phyloP scores from a whole-genome alignment of 306 rosid genomes.

The Boehmeria nivea region DNA sequence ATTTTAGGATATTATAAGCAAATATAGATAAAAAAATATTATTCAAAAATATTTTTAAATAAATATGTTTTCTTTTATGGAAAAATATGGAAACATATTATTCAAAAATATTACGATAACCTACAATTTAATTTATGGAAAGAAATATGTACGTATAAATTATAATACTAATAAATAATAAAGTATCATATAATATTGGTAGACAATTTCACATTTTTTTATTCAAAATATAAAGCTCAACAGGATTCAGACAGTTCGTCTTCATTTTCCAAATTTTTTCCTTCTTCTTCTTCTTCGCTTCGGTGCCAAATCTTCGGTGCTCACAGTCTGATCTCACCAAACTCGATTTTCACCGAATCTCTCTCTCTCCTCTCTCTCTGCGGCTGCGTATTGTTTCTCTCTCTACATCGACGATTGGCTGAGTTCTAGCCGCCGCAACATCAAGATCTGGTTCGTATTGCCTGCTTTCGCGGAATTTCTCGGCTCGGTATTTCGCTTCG shows the following conservation, averaged over 20 bases:
- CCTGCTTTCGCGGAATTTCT: slow-evolving; percentile 9
- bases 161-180: not conserved
- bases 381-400: not conserved
- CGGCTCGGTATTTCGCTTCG: slow-evolving; percentile 7
- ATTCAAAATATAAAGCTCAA: not conserved
- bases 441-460: slow-evolving; percentile 11
- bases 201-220: not conserved
- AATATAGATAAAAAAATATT: too few relatives aligned
- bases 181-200: not conserved
- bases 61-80: too few relatives aligned
- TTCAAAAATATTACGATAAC: too few relatives aligned
- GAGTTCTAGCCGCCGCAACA: slow-evolving; percentile 1
- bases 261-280: not conserved
- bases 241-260: not conserved
- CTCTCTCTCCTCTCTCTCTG: not conserved
- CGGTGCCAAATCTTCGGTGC: slow-evolving; percentile 11
- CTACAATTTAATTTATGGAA: too few relatives aligned
- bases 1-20: too few relatives aligned
- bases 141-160: too few relatives aligned
- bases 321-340: slow-evolving; percentile 20
- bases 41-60: too few relatives aligned
- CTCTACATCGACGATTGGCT: not conserved
- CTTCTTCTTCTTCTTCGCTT: not conserved
- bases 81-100: too few relatives aligned
- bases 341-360: slow-evolving; percentile 1